A percentile compares a stretch with the other conserved stretches of the same genome.
These are phyloP conservation scores for Botrytis byssoidea DNA, from an alignment of 2,329 filamentous ascomycete genomes.

Conservation along the genomic window DNA sequence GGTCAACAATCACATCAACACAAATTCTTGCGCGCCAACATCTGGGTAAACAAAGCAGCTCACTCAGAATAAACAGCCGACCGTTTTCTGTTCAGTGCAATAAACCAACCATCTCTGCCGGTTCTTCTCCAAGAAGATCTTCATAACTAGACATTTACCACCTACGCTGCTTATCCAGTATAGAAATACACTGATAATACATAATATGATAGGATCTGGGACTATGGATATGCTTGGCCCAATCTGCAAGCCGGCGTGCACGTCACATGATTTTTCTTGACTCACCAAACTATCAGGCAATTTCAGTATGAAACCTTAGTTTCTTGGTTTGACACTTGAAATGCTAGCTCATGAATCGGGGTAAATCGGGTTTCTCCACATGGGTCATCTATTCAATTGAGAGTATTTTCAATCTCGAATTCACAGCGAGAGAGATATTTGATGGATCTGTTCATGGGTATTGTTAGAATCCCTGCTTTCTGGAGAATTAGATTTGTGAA, in stretches of 20 bases:
- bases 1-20: not conserved
- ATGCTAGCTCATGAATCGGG: not conserved
- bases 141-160: not conserved
- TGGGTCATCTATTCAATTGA: not conserved
- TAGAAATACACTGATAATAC: not conserved
- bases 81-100: not conserved
- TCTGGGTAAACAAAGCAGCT: not conserved
- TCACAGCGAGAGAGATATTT: not conserved
- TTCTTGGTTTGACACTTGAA: not conserved
- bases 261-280: rapidly evolving
- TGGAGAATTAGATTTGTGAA: not conserved
- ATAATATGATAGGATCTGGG: not conserved
- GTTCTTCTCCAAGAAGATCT: not conserved
- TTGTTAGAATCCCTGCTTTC: not conserved
- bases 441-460: not conserved
- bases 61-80: not conserved
- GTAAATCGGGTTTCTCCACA: not conserved
- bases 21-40: no score
- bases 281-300: not conserved
- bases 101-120: not conserved
- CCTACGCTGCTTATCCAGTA: not conserved
- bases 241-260: not conserved
- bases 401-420: not conserved
- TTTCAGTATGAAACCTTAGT: not conserved
- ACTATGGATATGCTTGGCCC: no score